phyloP scores from a whole-genome alignment of 306 rosid species.

The Citrullus mucosospermus region DNA sequence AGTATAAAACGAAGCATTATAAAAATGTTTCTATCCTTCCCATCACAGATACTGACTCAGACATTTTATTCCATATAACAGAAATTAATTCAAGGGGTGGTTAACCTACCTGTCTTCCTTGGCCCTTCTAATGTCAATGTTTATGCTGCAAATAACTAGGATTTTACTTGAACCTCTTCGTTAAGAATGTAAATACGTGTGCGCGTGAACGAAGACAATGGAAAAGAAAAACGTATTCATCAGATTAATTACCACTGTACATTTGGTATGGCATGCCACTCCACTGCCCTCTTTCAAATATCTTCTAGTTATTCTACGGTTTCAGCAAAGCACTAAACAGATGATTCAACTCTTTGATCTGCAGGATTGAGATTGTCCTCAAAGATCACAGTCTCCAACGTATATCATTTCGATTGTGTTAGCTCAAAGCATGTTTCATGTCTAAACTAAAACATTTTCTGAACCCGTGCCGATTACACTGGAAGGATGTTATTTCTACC shows the following conservation, averaged over 20 bases:
- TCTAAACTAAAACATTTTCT: neutral
- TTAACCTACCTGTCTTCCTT: slow-evolving; percentile 36
- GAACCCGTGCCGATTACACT: neutral
- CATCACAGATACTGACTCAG: neutral
- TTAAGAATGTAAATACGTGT: neutral
- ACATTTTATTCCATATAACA: slow-evolving; percentile 1
- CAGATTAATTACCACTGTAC: neutral
- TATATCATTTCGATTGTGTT: neutral
- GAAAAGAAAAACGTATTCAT: neutral
- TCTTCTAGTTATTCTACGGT: neutral
- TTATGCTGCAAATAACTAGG: slow-evolving; percentile 4
- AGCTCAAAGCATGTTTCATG: neutral
- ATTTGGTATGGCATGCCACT: neutral
- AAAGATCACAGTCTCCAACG: neutral
- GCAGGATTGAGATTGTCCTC: neutral
- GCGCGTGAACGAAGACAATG: neutral
- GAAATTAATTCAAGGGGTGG: slow-evolving; percentile 24
- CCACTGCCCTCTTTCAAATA: neutral
- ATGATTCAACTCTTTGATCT: neutral
- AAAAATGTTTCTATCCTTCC: neutral
- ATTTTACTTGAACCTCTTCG: neutral
- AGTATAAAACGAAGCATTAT: neutral
- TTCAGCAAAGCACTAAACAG: neutral
- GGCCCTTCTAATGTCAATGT: neutral
- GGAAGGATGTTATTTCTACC: neutral